phyloP scores from a whole-genome alignment of 306 rosid genomes.

The Sesbania bispinosa region DNA sequence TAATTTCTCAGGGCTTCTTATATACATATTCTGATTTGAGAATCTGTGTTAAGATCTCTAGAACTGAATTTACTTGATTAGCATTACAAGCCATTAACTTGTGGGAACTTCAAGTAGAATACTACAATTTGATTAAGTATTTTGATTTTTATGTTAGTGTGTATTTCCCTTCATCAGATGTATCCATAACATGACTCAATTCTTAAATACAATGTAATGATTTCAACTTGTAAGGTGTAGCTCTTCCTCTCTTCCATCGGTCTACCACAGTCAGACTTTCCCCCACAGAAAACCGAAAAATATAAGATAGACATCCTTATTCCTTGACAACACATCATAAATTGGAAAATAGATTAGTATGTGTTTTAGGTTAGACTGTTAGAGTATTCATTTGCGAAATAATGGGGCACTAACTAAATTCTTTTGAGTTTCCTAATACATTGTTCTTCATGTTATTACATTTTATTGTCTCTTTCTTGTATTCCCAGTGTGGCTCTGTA shows the following conservation, averaged over 20 bases:
- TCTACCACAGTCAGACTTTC: neutral
- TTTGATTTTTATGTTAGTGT: neutral
- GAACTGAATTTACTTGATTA: neutral
- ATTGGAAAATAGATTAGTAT: neutral
- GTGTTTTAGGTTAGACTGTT: neutral
- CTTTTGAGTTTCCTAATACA: neutral
- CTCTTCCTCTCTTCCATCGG: neutral
- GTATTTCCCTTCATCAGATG: neutral
- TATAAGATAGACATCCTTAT: neutral
- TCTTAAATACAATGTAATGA: neutral
- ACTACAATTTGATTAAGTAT: neutral
- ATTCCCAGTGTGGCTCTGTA: conserved; percentile 75
- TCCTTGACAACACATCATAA: neutral
- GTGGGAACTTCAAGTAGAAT: neutral
- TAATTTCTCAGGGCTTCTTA: neutral
- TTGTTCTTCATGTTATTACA: neutral
- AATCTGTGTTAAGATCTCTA: neutral
- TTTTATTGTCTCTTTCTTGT: conserved; percentile 12
- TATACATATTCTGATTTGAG: neutral
- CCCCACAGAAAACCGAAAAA: neutral
- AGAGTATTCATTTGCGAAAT: neutral
- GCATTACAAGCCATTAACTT: neutral
- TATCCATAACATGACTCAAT: neutral
- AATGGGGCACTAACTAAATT: neutral
- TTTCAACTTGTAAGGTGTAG: neutral